Percentiles rank a stretch among this genome's conserved stretches.
These are phyloP conservation scores for Acacia concinna DNA, from an alignment of 331 rosid species.

Conservation along the genomic window DNA sequence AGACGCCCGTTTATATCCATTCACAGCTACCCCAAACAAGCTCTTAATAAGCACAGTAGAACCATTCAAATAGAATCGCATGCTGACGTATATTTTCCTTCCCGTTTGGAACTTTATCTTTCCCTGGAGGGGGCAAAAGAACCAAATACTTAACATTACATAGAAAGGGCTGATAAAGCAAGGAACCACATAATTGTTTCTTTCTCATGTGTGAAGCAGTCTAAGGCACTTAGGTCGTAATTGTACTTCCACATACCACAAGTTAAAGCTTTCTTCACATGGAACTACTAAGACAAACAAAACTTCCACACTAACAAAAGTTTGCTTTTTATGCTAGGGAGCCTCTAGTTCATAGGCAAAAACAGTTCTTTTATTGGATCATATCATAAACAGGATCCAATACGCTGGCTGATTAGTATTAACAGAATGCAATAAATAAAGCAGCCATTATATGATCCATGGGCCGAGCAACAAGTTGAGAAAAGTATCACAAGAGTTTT, in stretches of 20 bases:
- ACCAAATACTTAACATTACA: not conserved
- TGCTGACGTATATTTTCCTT: no score
- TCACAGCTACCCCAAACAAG: no score
- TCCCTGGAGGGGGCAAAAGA: no score
- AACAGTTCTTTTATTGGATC: not conserved
- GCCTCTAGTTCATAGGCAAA: not conserved
- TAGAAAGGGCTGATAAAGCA: not conserved
- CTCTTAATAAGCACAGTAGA: not conserved
- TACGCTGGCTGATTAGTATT: not conserved
- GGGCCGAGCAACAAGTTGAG: not conserved
- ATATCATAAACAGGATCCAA: not conserved
- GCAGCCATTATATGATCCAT: not conserved
- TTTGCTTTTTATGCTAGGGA: not conserved
- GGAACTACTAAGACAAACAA: not conserved
- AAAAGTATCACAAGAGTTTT: not conserved
- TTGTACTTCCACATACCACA: not conserved
- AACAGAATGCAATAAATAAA: not conserved
- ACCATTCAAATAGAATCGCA: not conserved
- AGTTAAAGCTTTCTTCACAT: not conserved
- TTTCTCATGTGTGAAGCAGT: not conserved
- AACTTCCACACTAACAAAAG: not conserved
- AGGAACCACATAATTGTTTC: not conserved
- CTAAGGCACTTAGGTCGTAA: not conserved
- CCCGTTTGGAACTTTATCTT: not conserved
- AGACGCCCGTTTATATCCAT: no score